Evolutionary conservation across 2,329 filamentous ascomycete species (phyloP).

Genomic region (Aspergillus chevalieri): DNA sequence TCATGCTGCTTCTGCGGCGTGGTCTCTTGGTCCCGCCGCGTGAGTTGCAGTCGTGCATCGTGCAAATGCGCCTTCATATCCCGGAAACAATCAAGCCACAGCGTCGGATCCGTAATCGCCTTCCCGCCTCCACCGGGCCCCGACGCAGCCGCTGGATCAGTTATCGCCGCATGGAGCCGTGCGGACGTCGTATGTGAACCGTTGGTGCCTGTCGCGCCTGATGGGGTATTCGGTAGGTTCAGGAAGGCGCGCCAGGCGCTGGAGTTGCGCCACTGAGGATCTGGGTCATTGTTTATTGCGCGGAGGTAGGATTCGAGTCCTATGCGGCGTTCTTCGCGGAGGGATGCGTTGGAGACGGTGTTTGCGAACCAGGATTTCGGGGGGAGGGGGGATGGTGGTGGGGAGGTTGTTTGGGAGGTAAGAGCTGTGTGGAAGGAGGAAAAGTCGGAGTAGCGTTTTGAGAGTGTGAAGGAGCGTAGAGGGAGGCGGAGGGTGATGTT

Average conservation of each 20-base stretch:
- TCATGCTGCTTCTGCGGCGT: constrained; percentile 57
- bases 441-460: constrained; percentile 63
- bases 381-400: constrained; percentile 52
- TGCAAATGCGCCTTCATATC: constrained; percentile 58
- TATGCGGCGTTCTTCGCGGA: constrained; percentile 52
- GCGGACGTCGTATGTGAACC: constrained; percentile 26
- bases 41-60: constrained; percentile 54
- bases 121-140: constrained; percentile 8
- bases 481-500: constrained; percentile 57
- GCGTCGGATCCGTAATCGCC: constrained; percentile 46
- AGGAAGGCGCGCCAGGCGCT: constrained; percentile 55
- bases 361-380: constrained; percentile 56
- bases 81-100: constrained; percentile 57
- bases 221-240: constrained; percentile 45
- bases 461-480: constrained; percentile 52
- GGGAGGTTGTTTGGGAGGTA: constrained; percentile 42
- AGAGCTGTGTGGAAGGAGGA: constrained; percentile 49
- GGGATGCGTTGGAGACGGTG: constrained; percentile 50
- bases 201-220: constrained; percentile 20
- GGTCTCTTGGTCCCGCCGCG: constrained; percentile 53
- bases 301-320: constrained; percentile 55
- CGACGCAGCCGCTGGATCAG: constrained; percentile 29
- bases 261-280: constrained; percentile 53
- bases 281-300: constrained; percentile 51
- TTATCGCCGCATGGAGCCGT: constrained; percentile 38